A percentile compares a stretch with the other conserved stretches of the same genome.
These are phyloP conservation scores for Cutaneotrichosporon spelunceum DNA, from an alignment of 1,284 basidiomycete species.

Conservation along the genomic window DNA sequence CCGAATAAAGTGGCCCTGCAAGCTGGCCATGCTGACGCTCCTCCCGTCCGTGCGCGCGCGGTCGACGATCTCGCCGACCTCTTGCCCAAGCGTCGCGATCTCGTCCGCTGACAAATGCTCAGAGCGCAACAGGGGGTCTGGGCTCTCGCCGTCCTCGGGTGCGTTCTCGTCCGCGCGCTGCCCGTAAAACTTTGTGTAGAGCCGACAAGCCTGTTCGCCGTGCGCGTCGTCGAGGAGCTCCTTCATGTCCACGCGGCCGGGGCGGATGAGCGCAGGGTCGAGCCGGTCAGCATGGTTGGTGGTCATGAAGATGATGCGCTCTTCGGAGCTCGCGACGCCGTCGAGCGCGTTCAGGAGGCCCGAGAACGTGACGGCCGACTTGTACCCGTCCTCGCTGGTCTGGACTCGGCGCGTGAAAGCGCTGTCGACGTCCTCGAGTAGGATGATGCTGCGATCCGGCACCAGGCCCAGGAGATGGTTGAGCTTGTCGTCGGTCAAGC, in stretches of 20 bases:
- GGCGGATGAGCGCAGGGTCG: slow-evolving; percentile 83
- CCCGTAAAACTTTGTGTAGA: slow-evolving; percentile 83
- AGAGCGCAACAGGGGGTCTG: slow-evolving; percentile 13
- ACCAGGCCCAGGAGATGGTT: slow-evolving; percentile 90
- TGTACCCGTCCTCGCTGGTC: slow-evolving; percentile 87
- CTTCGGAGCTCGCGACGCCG: slow-evolving; percentile 93
- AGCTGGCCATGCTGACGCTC: slow-evolving; percentile 82
- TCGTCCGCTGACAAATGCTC: slow-evolving; percentile 50
- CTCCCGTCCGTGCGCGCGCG: slow-evolving; percentile 57
- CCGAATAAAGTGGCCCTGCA: slow-evolving; percentile 90
- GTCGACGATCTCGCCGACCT: slow-evolving; percentile 59
- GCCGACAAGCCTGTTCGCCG: slow-evolving; percentile 69
- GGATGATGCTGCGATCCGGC: slow-evolving; percentile 85
- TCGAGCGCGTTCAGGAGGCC: slow-evolving; percentile 96
- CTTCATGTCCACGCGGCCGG: slow-evolving; percentile 86
- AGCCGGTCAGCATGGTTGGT: slow-evolving; percentile 77
- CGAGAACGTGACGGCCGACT: slow-evolving; percentile 94
- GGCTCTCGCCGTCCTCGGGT: slow-evolving; percentile 1
- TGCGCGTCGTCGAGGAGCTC: slow-evolving; percentile 84
- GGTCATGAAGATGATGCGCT: slow-evolving; percentile 98
- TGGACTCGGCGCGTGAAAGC: slow-evolving; percentile 90
- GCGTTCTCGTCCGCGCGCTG: neutral
- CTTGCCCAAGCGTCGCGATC: slow-evolving; percentile 55
- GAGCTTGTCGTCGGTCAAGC: slow-evolving; percentile 93
- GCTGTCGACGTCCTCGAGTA: slow-evolving; percentile 98